phyloP scores from a whole-genome alignment of 2,329 filamentous ascomycete species.

The Fusarium sp. region DNA sequence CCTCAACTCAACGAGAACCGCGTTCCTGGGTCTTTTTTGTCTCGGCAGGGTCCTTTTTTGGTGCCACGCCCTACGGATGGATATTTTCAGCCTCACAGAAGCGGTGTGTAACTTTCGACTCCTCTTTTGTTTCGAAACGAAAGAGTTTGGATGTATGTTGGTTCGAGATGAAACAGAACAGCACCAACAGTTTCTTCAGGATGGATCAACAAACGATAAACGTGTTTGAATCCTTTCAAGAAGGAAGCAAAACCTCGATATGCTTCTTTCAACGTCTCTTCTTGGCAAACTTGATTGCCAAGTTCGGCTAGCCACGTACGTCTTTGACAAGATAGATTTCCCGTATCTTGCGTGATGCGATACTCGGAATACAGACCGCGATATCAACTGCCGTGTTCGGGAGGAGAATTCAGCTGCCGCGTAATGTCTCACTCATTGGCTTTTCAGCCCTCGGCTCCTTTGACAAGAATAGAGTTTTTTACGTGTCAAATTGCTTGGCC shows the following conservation, averaged over 20 bases:
- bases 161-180: neutral
- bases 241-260: neutral
- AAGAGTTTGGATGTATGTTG: neutral
- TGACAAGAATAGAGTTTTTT: neutral
- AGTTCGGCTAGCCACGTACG: neutral
- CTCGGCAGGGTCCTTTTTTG: conserved; percentile 17
- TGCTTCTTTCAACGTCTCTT: neutral
- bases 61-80: conserved; percentile 13
- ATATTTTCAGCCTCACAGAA: neutral
- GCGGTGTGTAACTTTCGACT: neutral
- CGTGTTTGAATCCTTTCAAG: neutral
- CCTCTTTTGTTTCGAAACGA: neutral
- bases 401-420: neutral
- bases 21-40: conserved; percentile 11
- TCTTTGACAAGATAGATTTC: neutral
- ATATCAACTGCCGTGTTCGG: neutral
- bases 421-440: neutral
- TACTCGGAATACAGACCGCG: neutral
- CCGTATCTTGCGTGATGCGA: neutral
- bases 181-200: neutral
- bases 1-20: conserved; percentile 5
- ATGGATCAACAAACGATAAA: neutral
- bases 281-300: neutral
- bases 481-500: neutral
- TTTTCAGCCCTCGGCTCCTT: neutral